Conservation (phyloP, 805 yeast genomes). For the Pichia exigua region DNA sequence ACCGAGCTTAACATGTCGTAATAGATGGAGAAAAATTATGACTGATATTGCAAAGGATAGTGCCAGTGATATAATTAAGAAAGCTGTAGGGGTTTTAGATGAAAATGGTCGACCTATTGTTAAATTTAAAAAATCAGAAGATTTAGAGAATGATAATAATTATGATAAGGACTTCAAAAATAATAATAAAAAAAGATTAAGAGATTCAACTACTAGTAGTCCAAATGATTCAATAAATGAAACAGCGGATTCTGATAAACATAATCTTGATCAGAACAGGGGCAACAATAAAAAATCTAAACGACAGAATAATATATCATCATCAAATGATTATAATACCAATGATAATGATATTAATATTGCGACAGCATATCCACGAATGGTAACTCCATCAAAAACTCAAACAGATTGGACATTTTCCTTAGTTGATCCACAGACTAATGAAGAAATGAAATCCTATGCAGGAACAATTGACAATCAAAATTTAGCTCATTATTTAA, state of each 20-base stretch:
- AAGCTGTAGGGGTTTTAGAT: conserved; percentile 45
- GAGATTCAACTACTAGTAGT: neutral
- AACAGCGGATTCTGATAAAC: neutral
- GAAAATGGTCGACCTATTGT: conserved; percentile 13
- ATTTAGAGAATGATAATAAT: neutral
- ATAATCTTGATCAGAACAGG: neutral
- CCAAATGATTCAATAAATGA: neutral
- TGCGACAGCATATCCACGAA: conserved; percentile 1
- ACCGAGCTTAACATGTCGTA: conserved; percentile 84
- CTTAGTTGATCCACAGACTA: conserved; percentile 36
- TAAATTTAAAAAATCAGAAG: conserved; percentile 7
- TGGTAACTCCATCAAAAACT: conserved; percentile 21
- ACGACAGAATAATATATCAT: neutral
- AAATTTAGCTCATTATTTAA: conserved; percentile 47
- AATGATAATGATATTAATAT: neutral
- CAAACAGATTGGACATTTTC: conserved; percentile 58
- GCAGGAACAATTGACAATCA: conserved; percentile 45
- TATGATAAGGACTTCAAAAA: neutral
- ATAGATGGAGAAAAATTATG: conserved; percentile 84
- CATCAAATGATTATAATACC: neutral
- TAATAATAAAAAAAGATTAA: neutral
- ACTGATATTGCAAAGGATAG: conserved; percentile 65
- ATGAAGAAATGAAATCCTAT: conserved; percentile 35
- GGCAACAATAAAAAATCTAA: neutral
- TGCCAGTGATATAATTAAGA: conserved; percentile 46